phyloP scores from a whole-genome alignment of 331 rosid genomes.

The Acacia concinna region DNA sequence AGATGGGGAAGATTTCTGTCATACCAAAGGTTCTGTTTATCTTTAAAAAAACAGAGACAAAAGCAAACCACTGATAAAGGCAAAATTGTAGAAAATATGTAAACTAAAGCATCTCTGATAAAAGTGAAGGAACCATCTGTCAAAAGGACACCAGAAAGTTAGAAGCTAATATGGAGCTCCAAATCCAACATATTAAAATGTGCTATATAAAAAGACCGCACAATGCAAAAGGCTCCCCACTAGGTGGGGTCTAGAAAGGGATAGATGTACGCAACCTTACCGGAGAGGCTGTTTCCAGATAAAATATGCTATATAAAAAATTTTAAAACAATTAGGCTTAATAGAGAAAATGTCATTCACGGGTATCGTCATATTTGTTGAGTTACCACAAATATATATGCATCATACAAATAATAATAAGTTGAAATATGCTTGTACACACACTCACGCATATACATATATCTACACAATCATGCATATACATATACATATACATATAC shows the following conservation, averaged over 20 bases:
- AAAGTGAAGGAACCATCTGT: background rate
- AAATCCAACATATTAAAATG: background rate
- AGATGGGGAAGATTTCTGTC: background rate
- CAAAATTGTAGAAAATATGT: background rate
- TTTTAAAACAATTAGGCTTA: too few species aligned
- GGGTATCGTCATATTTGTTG: background rate
- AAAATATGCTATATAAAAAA: background rate
- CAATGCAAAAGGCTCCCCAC: too few species aligned
- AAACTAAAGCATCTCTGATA: background rate
- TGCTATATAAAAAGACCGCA: background rate
- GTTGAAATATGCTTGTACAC: background rate
- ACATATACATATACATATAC: background rate
- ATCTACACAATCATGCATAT: too few species aligned
- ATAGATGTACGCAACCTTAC: too few species aligned
- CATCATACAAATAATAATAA: constrained; percentile 8
- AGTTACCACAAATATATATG: background rate
- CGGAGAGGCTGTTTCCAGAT: too few species aligned
- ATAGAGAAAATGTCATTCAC: background rate
- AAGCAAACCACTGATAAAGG: background rate
- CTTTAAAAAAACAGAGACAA: background rate
- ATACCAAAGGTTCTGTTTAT: background rate
- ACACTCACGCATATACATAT: too few species aligned
- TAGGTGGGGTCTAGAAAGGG: too few species aligned
- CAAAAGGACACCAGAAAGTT: background rate
- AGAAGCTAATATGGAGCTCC: background rate